Conservation (phyloP, 305 asterid species). For the Fraxinus latifolia region DNA sequence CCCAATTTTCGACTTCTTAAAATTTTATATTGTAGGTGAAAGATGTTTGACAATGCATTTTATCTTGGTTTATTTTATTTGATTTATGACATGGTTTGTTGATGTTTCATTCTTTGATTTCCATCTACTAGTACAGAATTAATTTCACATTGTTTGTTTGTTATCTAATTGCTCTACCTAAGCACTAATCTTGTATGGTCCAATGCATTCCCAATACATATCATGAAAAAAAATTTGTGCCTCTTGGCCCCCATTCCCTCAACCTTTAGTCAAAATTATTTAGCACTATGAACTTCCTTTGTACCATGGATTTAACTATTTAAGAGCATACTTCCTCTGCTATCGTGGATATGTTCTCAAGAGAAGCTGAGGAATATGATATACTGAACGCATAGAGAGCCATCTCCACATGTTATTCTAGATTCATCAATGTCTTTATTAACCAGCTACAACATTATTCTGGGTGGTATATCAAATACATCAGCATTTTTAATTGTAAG, state of each 20-base stretch:
- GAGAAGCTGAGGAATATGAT: background rate
- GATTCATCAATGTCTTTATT: background rate
- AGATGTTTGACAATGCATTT: background rate
- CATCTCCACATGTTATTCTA: background rate
- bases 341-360: background rate
- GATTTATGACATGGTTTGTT: background rate
- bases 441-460: background rate
- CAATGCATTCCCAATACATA: background rate
- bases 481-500: conserved; percentile 2
- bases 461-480: background rate
- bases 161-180: background rate
- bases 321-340: background rate
- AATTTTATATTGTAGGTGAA: conserved; percentile 13
- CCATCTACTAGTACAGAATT: background rate
- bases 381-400: background rate
- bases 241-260: background rate
- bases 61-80: background rate
- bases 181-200: background rate
- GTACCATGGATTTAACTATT: background rate
- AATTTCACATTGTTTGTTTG: background rate
- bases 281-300: background rate
- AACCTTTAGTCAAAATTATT: background rate
- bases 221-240: background rate
- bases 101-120: background rate
- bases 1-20: conserved; percentile 3